phyloP scores from a whole-genome alignment of 2,329 filamentous ascomycete species.

The Zarea fungicola region DNA sequence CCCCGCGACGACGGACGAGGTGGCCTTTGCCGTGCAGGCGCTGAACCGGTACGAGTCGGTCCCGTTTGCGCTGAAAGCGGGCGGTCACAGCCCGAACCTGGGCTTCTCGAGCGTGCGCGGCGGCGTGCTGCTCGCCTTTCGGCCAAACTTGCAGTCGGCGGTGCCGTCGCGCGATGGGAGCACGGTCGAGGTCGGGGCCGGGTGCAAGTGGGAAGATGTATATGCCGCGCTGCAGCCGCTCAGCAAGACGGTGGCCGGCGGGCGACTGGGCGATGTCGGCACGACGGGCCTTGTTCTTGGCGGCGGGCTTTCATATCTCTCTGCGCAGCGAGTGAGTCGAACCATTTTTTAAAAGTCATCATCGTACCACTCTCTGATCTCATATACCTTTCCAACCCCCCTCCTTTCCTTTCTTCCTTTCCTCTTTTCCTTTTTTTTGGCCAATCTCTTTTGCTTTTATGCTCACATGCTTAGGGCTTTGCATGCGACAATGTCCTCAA shows the following conservation, averaged over 20 bases:
- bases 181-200: slow-evolving; percentile 33
- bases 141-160: slow-evolving; percentile 23
- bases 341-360: not conserved
- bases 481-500: slow-evolving; percentile 34
- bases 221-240: slow-evolving; percentile 27
- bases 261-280: slow-evolving; percentile 24
- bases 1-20: slow-evolving; percentile 27
- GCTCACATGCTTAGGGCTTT: slow-evolving; percentile 25
- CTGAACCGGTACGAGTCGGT: slow-evolving; percentile 27
- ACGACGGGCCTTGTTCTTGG: slow-evolving; percentile 24
- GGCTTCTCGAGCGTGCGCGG: slow-evolving; percentile 29
- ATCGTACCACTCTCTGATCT: not conserved
- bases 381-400: no score
- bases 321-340: slow-evolving; percentile 22
- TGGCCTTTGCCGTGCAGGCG: slow-evolving; percentile 26
- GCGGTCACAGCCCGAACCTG: slow-evolving; percentile 34
- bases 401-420: not conserved
- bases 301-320: slow-evolving; percentile 26
- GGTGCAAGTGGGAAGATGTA: slow-evolving; percentile 35
- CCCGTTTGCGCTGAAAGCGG: slow-evolving; percentile 32
- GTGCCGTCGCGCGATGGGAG: slow-evolving; percentile 18
- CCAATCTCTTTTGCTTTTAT: not conserved
- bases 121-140: slow-evolving; percentile 31
- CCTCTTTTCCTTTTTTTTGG: not conserved
- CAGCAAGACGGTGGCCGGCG: slow-evolving; percentile 30